Conservation (phyloP, 805 yeast species). For the Schwanniomyces occidentalis region DNA sequence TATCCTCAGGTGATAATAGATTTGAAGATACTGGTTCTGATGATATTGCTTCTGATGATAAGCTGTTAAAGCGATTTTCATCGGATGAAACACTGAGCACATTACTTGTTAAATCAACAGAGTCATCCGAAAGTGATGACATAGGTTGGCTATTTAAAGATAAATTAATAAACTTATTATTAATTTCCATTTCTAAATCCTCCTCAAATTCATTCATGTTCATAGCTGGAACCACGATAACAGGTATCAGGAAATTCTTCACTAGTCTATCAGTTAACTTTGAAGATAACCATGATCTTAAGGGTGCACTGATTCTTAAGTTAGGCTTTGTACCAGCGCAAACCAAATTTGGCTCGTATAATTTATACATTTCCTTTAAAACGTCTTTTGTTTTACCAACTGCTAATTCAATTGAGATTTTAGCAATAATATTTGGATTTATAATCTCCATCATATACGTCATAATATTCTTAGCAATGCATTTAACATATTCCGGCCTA, state of each 20-base stretch:
- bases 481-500: slow-evolving; percentile 48
- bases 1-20: too few relatives aligned
- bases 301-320: slow-evolving; percentile 44
- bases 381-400: slow-evolving; percentile 58
- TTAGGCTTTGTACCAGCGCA: slow-evolving; percentile 56
- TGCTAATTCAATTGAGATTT: slow-evolving; percentile 60
- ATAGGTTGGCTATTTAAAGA: neutral
- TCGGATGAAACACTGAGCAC: neutral
- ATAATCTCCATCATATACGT: slow-evolving; percentile 49
- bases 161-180: neutral
- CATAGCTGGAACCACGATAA: slow-evolving; percentile 63
- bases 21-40: slow-evolving; percentile 1
- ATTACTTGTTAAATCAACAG: neutral
- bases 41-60: neutral
- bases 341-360: slow-evolving; percentile 62
- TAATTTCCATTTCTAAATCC: slow-evolving; percentile 37
- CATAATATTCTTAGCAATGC: slow-evolving; percentile 51
- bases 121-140: slow-evolving; percentile 8
- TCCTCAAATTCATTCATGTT: slow-evolving; percentile 56
- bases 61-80: neutral
- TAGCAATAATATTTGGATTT: slow-evolving; percentile 47
- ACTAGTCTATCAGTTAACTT: slow-evolving; percentile 66
- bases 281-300: slow-evolving; percentile 60
- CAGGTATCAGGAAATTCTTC: slow-evolving; percentile 63
- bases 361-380: slow-evolving; percentile 56